Evolutionary conservation across 495 filamentous ascomycete genomes (phyloP), one percentile per base, ranked within the genome.

Genomic region (Evansstolkia leycettana): DNA sequence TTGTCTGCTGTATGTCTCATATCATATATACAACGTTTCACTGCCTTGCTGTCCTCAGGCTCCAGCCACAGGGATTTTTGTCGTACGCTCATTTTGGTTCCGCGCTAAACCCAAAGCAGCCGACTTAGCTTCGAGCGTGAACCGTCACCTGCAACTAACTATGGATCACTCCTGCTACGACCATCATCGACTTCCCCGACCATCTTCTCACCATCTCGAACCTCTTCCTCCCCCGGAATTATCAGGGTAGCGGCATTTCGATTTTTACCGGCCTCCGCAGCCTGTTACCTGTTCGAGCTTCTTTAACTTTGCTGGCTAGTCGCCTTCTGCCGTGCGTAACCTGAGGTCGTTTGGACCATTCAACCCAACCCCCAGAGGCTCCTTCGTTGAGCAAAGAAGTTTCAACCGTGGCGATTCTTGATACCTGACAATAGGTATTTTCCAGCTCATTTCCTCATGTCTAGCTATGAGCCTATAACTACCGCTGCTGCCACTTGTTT

Each of bases 371-470:
- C 15, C 15, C 7, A 17, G 29, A n/a, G 5, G 28, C 28, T 29
- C 28, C 5, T 4, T 29, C 28, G 28, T 15, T 29, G 20, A 29
- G 11, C 28, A 4, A n/a, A 29, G 11, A n/a, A 5, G 11, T 29
- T n/a, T 29, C 50, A 49, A 57, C 51, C 51, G 66, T 70, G 70
- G 65, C 68, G 62, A 64, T 53, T 48, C 47, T 49, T 51, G 55
- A 54, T 47, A 52, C 53, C 57, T 71, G 61, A 72, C 64, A 55
- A 51, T 60, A 72, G 67, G 70, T 72, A 69, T 33, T 47, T 48
- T 17, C 37, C 37, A 37, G 42, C 29, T 27, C 25, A 37, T 46
- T 45, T 33, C 23, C 46, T 40, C 43, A 35, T 34, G 17, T 51
- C 45, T 37, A 37, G 37, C 45, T 36, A 50, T 52, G 45, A 33